These are phyloP conservation scores for Nemophila menziesii DNA, from an alignment of 257 asterid genomes.

Conservation along the genomic window DNA sequence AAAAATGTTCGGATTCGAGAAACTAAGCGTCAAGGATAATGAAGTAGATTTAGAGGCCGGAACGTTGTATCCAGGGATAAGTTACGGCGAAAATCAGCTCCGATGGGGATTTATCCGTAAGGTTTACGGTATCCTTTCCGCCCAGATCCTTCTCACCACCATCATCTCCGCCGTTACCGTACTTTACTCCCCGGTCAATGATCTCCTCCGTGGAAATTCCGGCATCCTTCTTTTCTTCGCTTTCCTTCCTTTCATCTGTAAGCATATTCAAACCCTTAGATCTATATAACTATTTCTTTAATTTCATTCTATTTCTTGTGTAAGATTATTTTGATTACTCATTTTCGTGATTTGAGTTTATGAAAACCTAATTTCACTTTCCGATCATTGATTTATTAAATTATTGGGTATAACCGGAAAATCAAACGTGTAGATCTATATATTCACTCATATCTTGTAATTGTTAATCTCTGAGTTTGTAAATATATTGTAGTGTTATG, in stretches of 20 bases:
- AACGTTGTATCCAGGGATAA: constrained; percentile 76
- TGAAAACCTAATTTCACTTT: too few relatives aligned
- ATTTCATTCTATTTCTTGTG: too few relatives aligned
- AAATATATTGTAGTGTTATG: constrained; percentile 51
- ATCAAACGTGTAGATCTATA: too few relatives aligned
- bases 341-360: too few relatives aligned
- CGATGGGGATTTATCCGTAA: constrained; percentile 99
- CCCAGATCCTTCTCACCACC: constrained; percentile 65
- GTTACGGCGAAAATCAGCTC: constrained; percentile 82
- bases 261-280: not conserved
- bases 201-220: constrained; percentile 63
- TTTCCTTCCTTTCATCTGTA: constrained; percentile 73
- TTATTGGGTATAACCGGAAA: too few relatives aligned
- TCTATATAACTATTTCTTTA: too few relatives aligned
- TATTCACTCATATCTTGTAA: not conserved
- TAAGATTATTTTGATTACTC: too few relatives aligned
- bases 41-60: constrained; percentile 32
- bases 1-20: constrained; percentile 48
- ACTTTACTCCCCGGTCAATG: constrained; percentile 68
- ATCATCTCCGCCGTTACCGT: constrained; percentile 61
- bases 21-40: constrained; percentile 29
- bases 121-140: constrained; percentile 79
- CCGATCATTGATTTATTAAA: too few relatives aligned
- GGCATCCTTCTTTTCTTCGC: constrained; percentile 62
- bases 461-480: not conserved